A percentile compares a stretch with the other conserved stretches of the same genome.
Conservation (phyloP, 2,329 filamentous ascomycete species). For the Taxawa tesnikishii region DNA sequence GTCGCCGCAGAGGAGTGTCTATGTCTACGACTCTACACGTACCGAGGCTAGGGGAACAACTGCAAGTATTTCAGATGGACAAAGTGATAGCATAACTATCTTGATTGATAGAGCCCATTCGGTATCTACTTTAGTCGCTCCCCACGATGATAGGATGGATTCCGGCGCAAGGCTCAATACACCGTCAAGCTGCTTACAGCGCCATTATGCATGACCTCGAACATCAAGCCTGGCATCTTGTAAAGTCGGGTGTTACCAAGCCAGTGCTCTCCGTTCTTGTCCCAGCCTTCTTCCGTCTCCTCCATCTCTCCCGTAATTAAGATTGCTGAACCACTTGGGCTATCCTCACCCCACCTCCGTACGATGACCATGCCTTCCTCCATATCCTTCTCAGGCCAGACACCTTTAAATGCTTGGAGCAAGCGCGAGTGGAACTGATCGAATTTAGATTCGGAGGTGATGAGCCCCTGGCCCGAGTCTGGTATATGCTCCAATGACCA, state of each 20-base stretch:
- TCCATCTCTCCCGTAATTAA: slow-evolving; percentile 15
- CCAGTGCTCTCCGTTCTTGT: slow-evolving; percentile 38
- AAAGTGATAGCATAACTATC: too few relatives aligned
- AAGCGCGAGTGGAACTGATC: slow-evolving; percentile 57
- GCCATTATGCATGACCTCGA: slow-evolving; percentile 91
- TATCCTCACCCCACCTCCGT: slow-evolving; percentile 19
- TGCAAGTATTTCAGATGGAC: too few relatives aligned
- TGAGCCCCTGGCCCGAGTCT: slow-evolving; percentile 23
- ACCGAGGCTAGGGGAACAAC: too few relatives aligned
- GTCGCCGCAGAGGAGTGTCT: too few relatives aligned
- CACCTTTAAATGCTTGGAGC: slow-evolving; percentile 56
- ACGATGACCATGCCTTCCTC: slow-evolving; percentile 23
- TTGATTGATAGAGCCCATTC: too few relatives aligned
- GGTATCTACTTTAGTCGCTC: too few relatives aligned
- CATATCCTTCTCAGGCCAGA: slow-evolving; percentile 39
- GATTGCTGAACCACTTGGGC: slow-evolving; percentile 20
- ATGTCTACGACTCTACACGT: too few relatives aligned
- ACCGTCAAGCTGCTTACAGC: slow-evolving; percentile 81
- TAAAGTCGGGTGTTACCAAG: slow-evolving; percentile 72
- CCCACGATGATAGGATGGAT: too few relatives aligned
- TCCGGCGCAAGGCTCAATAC: too few relatives aligned
- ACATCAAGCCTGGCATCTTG: slow-evolving; percentile 85
- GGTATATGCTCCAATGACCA: slow-evolving; percentile 57
- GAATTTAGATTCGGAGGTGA: slow-evolving; percentile 70
- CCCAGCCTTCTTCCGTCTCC: slow-evolving; percentile 29